Base-by-base conservation (phyloP, 768 basidiomycete genomes). In the Neoboletus subvelutipes region DNA sequence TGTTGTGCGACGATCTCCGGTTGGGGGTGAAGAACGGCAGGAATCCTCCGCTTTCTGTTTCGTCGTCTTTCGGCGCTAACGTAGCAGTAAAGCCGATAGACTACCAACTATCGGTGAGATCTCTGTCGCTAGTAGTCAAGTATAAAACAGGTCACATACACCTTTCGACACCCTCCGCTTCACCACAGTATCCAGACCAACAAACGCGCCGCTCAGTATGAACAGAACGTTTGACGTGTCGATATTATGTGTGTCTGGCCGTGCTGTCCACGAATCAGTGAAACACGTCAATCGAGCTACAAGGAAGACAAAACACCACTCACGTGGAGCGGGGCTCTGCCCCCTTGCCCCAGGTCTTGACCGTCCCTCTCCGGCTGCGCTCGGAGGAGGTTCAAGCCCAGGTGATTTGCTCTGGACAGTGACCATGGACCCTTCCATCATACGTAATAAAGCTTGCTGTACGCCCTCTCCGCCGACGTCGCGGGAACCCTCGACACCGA, bases 381-480 rank as follows among this genome's bases (percentile, higher is more conserved):
- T 73, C 34, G 80, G 78, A 15, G 79, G 68, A 24, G 72, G 67
- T 49, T 86, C 84, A 33, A 70, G 65, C 36, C 75, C 75, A 20
- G 78, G 71, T 18, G 82, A 84, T 70, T 89, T 92, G 1, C 87
- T 84, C 64, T 90, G 90, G 1, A 96, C 80, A n/a, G 85, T 86
- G 39, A 96, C 81, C 8, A 87, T 75, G 0, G 92, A 87, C 15
- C 95, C 95, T 77, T 98, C 96, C 81, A 98, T 88, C 85, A 98
- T 91, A 52, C 95, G 82, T 5, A 97, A 75, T 18, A 97, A 79
- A 20, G 92, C 87, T 72, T 98, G 94, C 66, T 98, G 95, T 6
- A 98, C 95, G 34, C 95, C 95, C 78, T 97, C 94, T 11, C 95
- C 95, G 24, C 92, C 88, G 1, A 98, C 94, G 69, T 98, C 95